Evolutionary conservation across 352 stramenopile genomes (phyloP).

Genomic region (Globisporangium yorkense): DNA sequence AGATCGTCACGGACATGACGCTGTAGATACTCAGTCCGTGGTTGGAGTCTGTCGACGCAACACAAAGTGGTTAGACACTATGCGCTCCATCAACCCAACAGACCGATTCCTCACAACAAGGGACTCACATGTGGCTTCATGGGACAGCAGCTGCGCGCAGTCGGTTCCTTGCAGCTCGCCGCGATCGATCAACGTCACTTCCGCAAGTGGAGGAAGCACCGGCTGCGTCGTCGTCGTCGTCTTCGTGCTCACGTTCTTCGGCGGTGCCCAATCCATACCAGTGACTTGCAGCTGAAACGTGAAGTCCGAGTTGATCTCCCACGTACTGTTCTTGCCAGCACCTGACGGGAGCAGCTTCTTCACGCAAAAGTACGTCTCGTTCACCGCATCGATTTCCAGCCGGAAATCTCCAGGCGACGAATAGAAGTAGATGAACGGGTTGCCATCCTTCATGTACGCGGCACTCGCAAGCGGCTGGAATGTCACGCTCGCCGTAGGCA

Average conservation of each 20-base stretch:
- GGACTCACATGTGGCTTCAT: conserved; percentile 53
- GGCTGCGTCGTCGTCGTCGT: conserved; percentile 9
- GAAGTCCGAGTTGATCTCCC: conserved; percentile 65
- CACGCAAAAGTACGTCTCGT: conserved; percentile 74
- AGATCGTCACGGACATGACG: conserved; percentile 84
- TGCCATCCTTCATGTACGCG: conserved; percentile 67
- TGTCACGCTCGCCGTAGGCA: conserved; percentile 38
- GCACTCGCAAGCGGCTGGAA: conserved; percentile 33
- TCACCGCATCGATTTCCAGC: conserved; percentile 42
- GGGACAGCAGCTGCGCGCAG: conserved; percentile 62
- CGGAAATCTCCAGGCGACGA: conserved; percentile 42
- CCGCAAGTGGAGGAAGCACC: conserved; percentile 39
- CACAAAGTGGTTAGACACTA: conserved; percentile 7
- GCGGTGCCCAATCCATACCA: conserved; percentile 35
- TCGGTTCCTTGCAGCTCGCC: conserved; percentile 48
- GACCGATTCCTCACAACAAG: neutral
- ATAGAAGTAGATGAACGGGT: conserved; percentile 73
- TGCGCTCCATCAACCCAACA: neutral
- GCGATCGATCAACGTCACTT: conserved; percentile 58
- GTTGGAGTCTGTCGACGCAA: conserved; percentile 32
- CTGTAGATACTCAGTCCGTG: conserved; percentile 80
- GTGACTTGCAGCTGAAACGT: conserved; percentile 72
- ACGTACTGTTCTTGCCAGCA: conserved; percentile 44
- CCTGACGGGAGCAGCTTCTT: conserved; percentile 59
- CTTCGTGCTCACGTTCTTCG: conserved; percentile 6